Evolutionary conservation across 805 yeast species (phyloP).

Genomic region (Tetrapisispora phaffii): DNA sequence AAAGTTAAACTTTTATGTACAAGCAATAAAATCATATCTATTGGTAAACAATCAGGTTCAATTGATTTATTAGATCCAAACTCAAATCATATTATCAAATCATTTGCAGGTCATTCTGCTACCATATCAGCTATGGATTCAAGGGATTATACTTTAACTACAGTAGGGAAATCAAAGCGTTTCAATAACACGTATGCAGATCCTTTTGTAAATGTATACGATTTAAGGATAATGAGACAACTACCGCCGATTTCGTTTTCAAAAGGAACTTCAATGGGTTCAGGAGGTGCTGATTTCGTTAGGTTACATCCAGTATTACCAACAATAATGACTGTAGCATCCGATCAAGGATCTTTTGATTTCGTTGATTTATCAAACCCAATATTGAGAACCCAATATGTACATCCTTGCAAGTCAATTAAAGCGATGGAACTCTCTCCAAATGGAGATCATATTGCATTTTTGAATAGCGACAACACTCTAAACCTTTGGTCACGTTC

Average conservation of each 20-base stretch:
- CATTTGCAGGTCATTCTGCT: constrained; percentile 52
- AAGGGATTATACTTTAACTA: constrained; percentile 55
- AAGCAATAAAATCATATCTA: constrained; percentile 42
- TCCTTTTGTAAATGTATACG: constrained; percentile 76
- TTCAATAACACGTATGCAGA: constrained; percentile 53
- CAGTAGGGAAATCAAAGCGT: constrained; percentile 72
- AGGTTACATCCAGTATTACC: constrained; percentile 81
- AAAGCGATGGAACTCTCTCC: constrained; percentile 29
- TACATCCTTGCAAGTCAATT: constrained; percentile 30
- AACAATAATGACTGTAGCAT: constrained; percentile 62
- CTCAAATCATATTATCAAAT: constrained; percentile 37
- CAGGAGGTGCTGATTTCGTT: constrained; percentile 80
- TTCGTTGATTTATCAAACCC: constrained; percentile 78
- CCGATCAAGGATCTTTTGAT: constrained; percentile 73
- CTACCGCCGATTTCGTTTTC: constrained; percentile 79
- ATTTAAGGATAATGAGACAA: constrained; percentile 60
- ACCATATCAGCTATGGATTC: constrained; percentile 55
- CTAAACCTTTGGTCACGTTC: constrained; percentile 31
- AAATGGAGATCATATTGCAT: constrained; percentile 67
- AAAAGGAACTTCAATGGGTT: constrained; percentile 28
- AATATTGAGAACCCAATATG: constrained; percentile 31
- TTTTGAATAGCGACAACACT: constrained; percentile 54
- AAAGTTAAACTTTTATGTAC: constrained; percentile 41
- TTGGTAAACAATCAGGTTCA: constrained; percentile 52
- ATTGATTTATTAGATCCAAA: constrained; percentile 56